Conservation (phyloP, 1,284 basidiomycete species). For the Moesziomyces sp. region DNA sequence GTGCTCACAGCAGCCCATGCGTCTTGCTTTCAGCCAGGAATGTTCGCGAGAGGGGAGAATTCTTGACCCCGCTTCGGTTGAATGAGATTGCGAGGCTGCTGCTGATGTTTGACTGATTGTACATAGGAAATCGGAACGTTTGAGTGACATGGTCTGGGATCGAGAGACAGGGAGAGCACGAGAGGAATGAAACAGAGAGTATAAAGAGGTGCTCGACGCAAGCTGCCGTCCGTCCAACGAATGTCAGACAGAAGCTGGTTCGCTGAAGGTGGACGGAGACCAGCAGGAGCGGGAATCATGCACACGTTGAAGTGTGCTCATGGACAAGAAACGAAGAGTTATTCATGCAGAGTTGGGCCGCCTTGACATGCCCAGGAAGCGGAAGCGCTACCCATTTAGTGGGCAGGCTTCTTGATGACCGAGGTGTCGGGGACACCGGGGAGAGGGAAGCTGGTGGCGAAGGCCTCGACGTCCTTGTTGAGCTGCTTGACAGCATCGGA, state of each 20-base stretch:
- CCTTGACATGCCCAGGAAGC: slow-evolving; percentile 9
- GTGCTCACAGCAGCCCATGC: too few relatives aligned
- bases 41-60: slow-evolving; percentile 15
- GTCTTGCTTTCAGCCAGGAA: too few relatives aligned
- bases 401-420: slow-evolving; percentile 61
- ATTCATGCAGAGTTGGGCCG: slow-evolving; percentile 12
- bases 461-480: slow-evolving; percentile 78
- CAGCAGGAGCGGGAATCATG: slow-evolving; percentile 37
- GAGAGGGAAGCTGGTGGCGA: slow-evolving; percentile 88
- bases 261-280: not conserved
- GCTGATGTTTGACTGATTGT: slow-evolving; percentile 10
- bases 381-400: slow-evolving; percentile 13
- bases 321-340: slow-evolving; percentile 14
- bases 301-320: slow-evolving; percentile 52
- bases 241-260: not conserved
- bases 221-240: slow-evolving; percentile 1
- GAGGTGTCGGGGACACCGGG: slow-evolving; percentile 82
- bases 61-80: slow-evolving; percentile 49
- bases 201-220: slow-evolving; percentile 13
- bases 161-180: slow-evolving; percentile 2
- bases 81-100: slow-evolving; percentile 50
- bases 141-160: not conserved
- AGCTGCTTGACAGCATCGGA: slow-evolving; percentile 81
- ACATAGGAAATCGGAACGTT: slow-evolving; percentile 3
- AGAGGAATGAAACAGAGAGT: slow-evolving; percentile 3